Percentiles rank a stretch among this genome's conserved stretches.
These are phyloP conservation scores for Plantago elongata DNA, from an alignment of 257 asterid species.

Conservation along the genomic window DNA sequence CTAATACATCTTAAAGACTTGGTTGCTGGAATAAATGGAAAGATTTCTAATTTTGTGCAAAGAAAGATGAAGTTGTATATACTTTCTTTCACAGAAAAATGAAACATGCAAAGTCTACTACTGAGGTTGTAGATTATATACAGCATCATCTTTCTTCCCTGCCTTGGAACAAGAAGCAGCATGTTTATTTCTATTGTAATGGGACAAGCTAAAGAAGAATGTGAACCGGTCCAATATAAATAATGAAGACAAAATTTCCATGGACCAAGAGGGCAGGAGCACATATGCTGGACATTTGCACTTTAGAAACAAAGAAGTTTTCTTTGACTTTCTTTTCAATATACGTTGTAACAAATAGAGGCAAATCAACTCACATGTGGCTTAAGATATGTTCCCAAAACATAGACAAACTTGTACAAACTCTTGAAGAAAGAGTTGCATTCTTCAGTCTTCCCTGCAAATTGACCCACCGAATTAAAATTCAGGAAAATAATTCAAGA, in stretches of 20 bases:
- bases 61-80: too few species aligned
- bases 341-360: conserved; percentile 4
- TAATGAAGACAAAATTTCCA: neutral
- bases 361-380: conserved; percentile 67
- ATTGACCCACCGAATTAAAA: conserved; percentile 20
- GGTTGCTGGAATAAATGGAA: too few species aligned
- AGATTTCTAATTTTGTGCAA: too few species aligned
- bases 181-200: too few species aligned
- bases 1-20: too few species aligned
- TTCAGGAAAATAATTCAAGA: conserved; percentile 9
- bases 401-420: conserved; percentile 81
- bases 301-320: neutral
- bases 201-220: too few species aligned
- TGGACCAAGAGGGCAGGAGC: neutral
- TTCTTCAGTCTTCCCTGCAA: conserved; percentile 76
- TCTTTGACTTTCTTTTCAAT: conserved; percentile 1
- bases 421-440: conserved; percentile 66
- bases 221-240: neutral
- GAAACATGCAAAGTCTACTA: too few species aligned
- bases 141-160: too few species aligned
- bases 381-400: conserved; percentile 89
- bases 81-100: too few species aligned
- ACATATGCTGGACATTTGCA: neutral
- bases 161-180: too few species aligned
- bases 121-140: too few species aligned